These are phyloP conservation scores for Aspergillus funiculosus DNA, from an alignment of 495 filamentous ascomycete species.

Conservation along the genomic window DNA sequence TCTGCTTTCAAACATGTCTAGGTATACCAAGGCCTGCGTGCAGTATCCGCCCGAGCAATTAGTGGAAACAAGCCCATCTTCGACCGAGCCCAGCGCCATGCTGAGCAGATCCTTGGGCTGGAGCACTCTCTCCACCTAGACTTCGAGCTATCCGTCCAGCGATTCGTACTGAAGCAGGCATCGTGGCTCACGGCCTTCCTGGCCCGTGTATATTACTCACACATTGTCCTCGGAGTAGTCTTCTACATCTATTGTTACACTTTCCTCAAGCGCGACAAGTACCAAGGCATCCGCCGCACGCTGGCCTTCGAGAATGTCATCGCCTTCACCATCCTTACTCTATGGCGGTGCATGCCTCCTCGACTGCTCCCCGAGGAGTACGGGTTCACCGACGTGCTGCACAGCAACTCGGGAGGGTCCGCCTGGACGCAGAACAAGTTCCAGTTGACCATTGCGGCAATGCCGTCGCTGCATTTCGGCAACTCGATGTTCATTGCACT, in stretches of 20 bases:
- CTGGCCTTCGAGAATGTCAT: constrained; percentile 56
- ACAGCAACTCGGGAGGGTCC: constrained; percentile 49
- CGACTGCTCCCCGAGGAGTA: constrained; percentile 54
- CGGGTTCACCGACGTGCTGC: constrained; percentile 58
- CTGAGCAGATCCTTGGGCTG: constrained; percentile 45
- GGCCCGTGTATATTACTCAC: constrained; percentile 39
- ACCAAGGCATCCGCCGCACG: constrained; percentile 50
- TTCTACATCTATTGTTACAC: constrained; percentile 54
- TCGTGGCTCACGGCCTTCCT: constrained; percentile 55
- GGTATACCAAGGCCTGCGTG: constrained; percentile 56
- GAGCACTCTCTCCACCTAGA: constrained; percentile 45
- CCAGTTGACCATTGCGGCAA: constrained; percentile 48
- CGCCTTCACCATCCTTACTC: constrained; percentile 52
- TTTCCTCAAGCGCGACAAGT: constrained; percentile 45
- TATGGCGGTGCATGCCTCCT: constrained; percentile 59
- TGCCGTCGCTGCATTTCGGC: constrained; percentile 56
- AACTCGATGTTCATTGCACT: constrained; percentile 54
- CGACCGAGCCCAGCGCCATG: constrained; percentile 44
- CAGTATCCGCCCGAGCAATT: constrained; percentile 51
- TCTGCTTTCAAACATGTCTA: constrained; percentile 8
- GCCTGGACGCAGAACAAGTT: constrained; percentile 57
- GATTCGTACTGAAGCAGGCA: constrained; percentile 39
- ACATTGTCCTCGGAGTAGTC: constrained; percentile 47
- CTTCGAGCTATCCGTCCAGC: constrained; percentile 45
- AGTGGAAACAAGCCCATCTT: constrained; percentile 37